These are phyloP conservation scores for Entrophospora sp. DNA, from an alignment of 192 early-diverging fungal genomes.

Conservation along the genomic window DNA sequence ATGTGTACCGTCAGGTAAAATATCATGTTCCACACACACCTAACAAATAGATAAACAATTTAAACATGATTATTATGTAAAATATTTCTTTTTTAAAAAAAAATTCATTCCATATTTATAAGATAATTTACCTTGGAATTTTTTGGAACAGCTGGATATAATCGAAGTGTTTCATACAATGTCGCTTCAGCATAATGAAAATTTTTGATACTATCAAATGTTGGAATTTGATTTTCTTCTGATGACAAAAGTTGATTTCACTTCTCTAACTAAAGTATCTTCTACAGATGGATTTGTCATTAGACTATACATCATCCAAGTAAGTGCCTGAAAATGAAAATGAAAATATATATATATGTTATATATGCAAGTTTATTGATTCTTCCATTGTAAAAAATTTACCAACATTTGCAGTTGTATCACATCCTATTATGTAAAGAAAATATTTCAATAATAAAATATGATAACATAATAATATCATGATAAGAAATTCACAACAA, in stretches of 20 bases:
- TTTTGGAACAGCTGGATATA: conserved; percentile 58
- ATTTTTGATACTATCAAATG: conserved; percentile 22
- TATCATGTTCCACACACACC: conserved; percentile 41
- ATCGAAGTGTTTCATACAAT: conserved; percentile 52
- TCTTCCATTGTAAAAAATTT: too few relatives aligned
- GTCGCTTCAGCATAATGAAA: conserved; percentile 30
- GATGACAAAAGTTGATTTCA: background rate
- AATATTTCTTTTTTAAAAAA: background rate
- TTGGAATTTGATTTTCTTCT: background rate
- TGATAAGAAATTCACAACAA: background rate
- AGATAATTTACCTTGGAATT: conserved; percentile 34
- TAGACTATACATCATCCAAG: conserved; percentile 44
- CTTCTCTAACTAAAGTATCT: conserved; percentile 28
- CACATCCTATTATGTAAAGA: conserved; percentile 34
- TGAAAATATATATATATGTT: too few relatives aligned
- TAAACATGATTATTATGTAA: background rate
- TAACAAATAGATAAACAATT: background rate
- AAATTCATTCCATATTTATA: background rate
- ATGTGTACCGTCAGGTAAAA: conserved; percentile 50
- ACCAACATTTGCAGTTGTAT: conserved; percentile 47
- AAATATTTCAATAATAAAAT: background rate
- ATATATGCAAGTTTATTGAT: too few relatives aligned
- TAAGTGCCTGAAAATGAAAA: conserved; percentile 22
- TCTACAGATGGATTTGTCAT: conserved; percentile 32
- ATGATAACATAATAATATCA: background rate